These are phyloP conservation scores for Mariannaea elegans DNA, from an alignment of 2,329 filamentous ascomycete genomes.

Conservation along the genomic window DNA sequence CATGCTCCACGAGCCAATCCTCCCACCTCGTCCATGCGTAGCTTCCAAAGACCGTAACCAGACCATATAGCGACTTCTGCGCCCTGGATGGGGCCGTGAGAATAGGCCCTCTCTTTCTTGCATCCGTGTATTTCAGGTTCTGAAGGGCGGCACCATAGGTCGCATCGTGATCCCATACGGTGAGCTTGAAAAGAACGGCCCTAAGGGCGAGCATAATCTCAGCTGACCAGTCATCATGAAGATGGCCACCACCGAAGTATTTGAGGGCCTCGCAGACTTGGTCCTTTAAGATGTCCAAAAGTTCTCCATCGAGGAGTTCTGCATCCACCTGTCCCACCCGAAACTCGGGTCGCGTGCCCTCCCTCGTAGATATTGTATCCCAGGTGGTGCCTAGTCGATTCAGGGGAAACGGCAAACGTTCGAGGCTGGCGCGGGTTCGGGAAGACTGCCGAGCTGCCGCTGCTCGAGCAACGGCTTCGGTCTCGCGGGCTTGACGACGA, in stretches of 20 bases:
- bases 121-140: slow-evolving; percentile 90
- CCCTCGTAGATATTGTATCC: slow-evolving; percentile 76
- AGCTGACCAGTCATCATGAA: slow-evolving; percentile 86
- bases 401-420: slow-evolving; percentile 70
- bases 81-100: slow-evolving; percentile 76
- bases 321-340: slow-evolving; percentile 96
- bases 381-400: slow-evolving; percentile 69
- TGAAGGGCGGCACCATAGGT: slow-evolving; percentile 94
- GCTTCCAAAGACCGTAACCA: slow-evolving; percentile 85
- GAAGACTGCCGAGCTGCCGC: slow-evolving; percentile 60
- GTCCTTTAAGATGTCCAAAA: slow-evolving; percentile 82
- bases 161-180: slow-evolving; percentile 95
- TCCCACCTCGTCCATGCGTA: slow-evolving; percentile 96
- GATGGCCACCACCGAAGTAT: slow-evolving; percentile 78
- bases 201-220: slow-evolving; percentile 85
- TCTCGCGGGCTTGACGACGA: slow-evolving; percentile 80
- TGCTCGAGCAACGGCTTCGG: slow-evolving; percentile 66
- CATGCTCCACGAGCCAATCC: slow-evolving; percentile 79
- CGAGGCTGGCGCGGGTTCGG: slow-evolving; percentile 62
- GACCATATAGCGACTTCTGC: slow-evolving; percentile 86
- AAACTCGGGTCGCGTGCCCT: slow-evolving; percentile 85
- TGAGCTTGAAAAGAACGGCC: slow-evolving; percentile 88
- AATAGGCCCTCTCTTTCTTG: slow-evolving; percentile 70
- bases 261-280: slow-evolving; percentile 90
- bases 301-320: slow-evolving; percentile 91